Conservation (phyloP, 768 basidiomycete species). For the Russula emetica region DNA sequence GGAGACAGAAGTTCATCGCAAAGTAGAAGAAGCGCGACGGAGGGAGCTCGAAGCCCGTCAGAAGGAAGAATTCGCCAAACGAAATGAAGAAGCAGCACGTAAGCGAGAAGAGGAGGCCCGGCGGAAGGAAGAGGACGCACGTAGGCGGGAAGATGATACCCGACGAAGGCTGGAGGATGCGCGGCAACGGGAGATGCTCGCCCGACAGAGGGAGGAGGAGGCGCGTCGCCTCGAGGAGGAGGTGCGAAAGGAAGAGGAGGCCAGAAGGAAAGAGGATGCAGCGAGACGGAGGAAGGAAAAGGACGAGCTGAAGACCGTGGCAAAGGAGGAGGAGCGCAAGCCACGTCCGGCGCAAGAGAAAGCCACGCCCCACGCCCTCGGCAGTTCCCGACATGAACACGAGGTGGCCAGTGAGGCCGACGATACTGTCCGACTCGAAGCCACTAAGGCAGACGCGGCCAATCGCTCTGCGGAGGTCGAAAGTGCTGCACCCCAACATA, state of each 20-base stretch:
- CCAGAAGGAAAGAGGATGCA: neutral
- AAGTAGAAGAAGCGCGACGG: too few species aligned
- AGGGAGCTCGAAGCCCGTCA: too few species aligned
- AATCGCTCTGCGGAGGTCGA: slow-evolving; percentile 6
- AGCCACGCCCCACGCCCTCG: slow-evolving; percentile 2
- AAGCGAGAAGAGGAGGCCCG: too few species aligned
- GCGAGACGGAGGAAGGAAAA: slow-evolving; percentile 32
- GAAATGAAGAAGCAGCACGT: too few species aligned
- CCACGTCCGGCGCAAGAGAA: slow-evolving; percentile 21
- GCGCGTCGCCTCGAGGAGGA: slow-evolving; percentile 36
- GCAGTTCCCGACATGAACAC: neutral
- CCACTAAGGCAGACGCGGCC: neutral
- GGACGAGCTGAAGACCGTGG: slow-evolving; percentile 26
- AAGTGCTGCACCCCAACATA: slow-evolving; percentile 11
- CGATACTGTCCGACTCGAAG: slow-evolving; percentile 9
- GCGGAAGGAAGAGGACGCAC: too few species aligned
- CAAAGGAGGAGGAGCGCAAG: slow-evolving; percentile 31
- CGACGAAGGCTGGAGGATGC: too few species aligned
- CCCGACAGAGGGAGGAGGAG: slow-evolving; percentile 33
- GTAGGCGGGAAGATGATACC: too few species aligned
- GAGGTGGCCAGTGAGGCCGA: too few species aligned
- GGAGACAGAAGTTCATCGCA: too few species aligned
- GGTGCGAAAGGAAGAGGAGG: slow-evolving; percentile 18
- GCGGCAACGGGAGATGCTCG: slow-evolving; percentile 14
- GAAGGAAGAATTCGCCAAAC: too few species aligned